Evolutionary conservation across 805 yeast species (phyloP), one percentile per base, ranked within the genome.

Genomic region (Saturnispora gosingensis): DNA sequence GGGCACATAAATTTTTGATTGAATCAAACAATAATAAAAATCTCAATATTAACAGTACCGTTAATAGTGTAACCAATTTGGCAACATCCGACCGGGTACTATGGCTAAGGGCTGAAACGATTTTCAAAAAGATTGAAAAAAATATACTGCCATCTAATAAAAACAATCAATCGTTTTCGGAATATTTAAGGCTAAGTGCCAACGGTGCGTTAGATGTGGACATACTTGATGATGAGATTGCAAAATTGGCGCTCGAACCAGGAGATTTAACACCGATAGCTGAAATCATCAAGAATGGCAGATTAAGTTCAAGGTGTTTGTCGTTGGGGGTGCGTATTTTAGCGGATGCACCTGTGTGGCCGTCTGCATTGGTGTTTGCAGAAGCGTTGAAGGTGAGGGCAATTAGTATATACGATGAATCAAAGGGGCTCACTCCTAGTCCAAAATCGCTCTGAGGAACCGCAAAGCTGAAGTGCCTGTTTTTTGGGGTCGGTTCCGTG

Each of bases 271-370:
- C 68, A 56, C 76, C 77, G 1, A 68, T 78, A 20, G 70, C 72
- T 9, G 69, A 63, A 46, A 72, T 78, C 22, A 76, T 82, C 45
- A 64, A 69, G 42, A 69, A 69, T 47, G 78, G 79, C 13, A 71
- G 76, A 61, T 69, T 79, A 49, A 78, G 82, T 18, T 71, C 76
- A 48, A 76, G 81, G 61, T 73, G 82, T 20, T 66, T 85, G 40
- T 81, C 83, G 51, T 66, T 85, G 38, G 95, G 93, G 40, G 85
- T 85, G 11, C 71, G 88, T 58, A 82, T 85, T 30, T 70, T 85
- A 48, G 88, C 89, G 4, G 93, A 85, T 70, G 90, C 90, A 0
- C 93, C 93, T 15, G 83, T 85, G 25, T 85, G 95, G 95, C 93
- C 93, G 0, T 75, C 85, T 48, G 86, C 89, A 0, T 69, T 85